Conservation (phyloP, 768 basidiomycete species). For the Leccinum ochraceum region DNA sequence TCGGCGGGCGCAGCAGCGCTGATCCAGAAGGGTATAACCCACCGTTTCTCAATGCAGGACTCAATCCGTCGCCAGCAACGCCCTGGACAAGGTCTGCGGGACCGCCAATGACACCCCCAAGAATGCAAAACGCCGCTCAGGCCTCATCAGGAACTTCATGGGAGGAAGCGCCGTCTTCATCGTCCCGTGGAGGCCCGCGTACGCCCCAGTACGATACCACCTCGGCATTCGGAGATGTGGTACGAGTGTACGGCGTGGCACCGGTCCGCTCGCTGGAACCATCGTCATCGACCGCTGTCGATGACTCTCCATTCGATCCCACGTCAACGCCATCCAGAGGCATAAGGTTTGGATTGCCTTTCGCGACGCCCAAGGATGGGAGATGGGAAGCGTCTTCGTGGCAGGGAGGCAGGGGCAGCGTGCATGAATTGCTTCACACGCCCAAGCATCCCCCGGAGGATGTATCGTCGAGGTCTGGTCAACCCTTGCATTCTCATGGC, state of each 20-base stretch:
- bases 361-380: slow-evolving; percentile 63
- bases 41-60: slow-evolving; percentile 54
- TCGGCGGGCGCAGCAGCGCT: not conserved
- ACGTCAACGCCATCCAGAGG: slow-evolving; percentile 82
- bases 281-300: slow-evolving; percentile 28
- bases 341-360: slow-evolving; percentile 58
- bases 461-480: slow-evolving; percentile 12
- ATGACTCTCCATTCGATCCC: slow-evolving; percentile 71
- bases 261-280: slow-evolving; percentile 40
- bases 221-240: slow-evolving; percentile 36
- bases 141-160: slow-evolving; percentile 43
- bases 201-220: slow-evolving; percentile 48
- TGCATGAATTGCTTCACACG: slow-evolving; percentile 51
- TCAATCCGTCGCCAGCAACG: slow-evolving; percentile 57
- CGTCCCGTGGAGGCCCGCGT: slow-evolving; percentile 53
- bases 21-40: slow-evolving; percentile 48
- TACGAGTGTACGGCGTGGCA: slow-evolving; percentile 40
- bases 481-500: slow-evolving; percentile 11
- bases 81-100: slow-evolving; percentile 43
- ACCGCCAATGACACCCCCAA: slow-evolving; percentile 53
- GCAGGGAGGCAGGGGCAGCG: slow-evolving; percentile 33
- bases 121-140: slow-evolving; percentile 27
- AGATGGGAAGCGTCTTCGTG: slow-evolving; percentile 37
- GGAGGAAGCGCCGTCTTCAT: slow-evolving; percentile 42
- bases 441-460: slow-evolving; percentile 42